Evolutionary conservation across 73 alveolate genomes (phyloP).

Genomic region (Symbiodinium pilosum): DNA sequence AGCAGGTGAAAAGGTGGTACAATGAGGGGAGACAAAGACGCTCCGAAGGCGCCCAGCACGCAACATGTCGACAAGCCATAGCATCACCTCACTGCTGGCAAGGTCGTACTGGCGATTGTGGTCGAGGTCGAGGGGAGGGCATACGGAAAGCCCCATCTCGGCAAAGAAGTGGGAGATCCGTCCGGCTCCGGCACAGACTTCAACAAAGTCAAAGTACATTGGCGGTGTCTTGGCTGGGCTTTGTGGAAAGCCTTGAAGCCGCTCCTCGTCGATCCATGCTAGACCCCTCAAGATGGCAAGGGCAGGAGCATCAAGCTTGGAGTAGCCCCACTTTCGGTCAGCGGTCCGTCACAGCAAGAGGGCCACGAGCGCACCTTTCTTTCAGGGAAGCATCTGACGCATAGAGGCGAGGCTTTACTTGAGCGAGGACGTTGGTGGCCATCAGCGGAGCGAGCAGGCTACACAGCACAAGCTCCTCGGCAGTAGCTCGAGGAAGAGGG

Average conservation of each 20-base stretch:
- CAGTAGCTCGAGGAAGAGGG: background rate
- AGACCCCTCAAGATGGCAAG: too few relatives aligned
- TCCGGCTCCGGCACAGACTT: background rate
- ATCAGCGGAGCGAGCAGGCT: background rate
- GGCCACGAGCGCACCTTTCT: background rate
- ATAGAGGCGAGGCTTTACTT: background rate
- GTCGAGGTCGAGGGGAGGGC: too few relatives aligned
- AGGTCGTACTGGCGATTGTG: too few relatives aligned
- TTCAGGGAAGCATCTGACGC: background rate
- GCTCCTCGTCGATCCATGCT: background rate
- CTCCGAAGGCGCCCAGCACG: too few relatives aligned
- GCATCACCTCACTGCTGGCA: too few relatives aligned
- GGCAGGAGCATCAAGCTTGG: background rate
- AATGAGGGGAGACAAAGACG: too few relatives aligned
- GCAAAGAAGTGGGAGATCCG: background rate
- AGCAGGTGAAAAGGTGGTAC: too few relatives aligned
- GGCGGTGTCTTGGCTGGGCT: background rate
- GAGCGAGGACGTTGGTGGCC: background rate
- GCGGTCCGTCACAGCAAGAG: background rate
- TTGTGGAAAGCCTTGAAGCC: too few relatives aligned
- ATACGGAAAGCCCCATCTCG: background rate
- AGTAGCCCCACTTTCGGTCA: background rate
- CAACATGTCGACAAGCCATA: too few relatives aligned
- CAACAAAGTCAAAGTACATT: background rate
- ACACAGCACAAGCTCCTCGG: background rate